Conservation (phyloP, 2,329 filamentous ascomycete genomes). For the Pseudogymnoascus sp. region DNA sequence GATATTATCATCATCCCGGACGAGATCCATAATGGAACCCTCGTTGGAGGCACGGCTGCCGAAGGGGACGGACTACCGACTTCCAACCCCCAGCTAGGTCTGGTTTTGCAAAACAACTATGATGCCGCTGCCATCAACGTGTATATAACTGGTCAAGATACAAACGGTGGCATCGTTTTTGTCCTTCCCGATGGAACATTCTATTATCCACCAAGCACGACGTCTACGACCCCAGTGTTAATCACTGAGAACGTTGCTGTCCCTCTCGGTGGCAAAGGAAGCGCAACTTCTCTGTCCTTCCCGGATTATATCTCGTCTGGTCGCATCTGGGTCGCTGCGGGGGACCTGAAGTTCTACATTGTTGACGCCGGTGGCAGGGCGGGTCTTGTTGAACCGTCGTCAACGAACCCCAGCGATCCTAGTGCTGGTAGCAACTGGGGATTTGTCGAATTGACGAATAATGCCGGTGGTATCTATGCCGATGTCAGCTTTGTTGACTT, state of each 20-base stretch:
- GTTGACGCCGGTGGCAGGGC: conserved; percentile 53
- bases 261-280: conserved; percentile 51
- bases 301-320: conserved; percentile 59
- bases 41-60: neutral
- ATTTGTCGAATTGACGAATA: conserved; percentile 64
- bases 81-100: neutral
- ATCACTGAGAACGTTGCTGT: conserved; percentile 55
- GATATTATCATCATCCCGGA: neutral
- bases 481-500: conserved; percentile 74
- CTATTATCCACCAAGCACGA: conserved; percentile 56
- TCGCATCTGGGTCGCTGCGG: conserved; percentile 63
- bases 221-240: conserved; percentile 40
- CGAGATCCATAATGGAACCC: neutral
- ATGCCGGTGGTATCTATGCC: conserved; percentile 51
- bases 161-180: conserved; percentile 43
- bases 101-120: conserved; percentile 1
- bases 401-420: conserved; percentile 55
- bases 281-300: conserved; percentile 52
- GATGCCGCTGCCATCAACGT: neutral
- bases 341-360: conserved; percentile 54
- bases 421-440: conserved; percentile 57
- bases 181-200: conserved; percentile 59
- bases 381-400: conserved; percentile 65
- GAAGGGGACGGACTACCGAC: neutral
- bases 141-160: neutral